Percentiles rank a stretch among this genome's conserved stretches.
phyloP scores from a whole-genome alignment of 257 asterid species.

The Rubia yunnanensis region DNA sequence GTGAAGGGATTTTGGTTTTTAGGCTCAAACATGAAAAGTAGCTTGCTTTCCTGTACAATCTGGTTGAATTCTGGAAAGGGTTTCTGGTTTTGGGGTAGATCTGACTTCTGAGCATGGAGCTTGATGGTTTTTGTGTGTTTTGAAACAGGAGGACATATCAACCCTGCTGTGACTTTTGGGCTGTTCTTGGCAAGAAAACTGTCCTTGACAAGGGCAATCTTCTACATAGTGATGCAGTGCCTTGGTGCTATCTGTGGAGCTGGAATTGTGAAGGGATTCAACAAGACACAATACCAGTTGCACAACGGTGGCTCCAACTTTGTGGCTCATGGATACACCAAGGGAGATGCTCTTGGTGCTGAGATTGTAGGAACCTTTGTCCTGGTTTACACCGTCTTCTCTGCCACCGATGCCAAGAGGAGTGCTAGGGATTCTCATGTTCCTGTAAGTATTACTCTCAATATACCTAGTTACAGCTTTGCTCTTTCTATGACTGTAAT shows the following conservation, averaged over 20 bases:
- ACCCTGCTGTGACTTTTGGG: not conserved
- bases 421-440: not conserved
- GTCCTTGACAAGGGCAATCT: slow-evolving; percentile 21
- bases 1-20: not conserved
- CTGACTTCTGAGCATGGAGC: not conserved
- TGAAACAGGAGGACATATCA: slow-evolving; percentile 20
- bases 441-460: slow-evolving; percentile 12
- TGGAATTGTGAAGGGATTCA: slow-evolving; percentile 65
- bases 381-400: not conserved
- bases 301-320: slow-evolving; percentile 61
- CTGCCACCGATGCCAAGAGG: slow-evolving; percentile 1
- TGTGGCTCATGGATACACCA: slow-evolving; percentile 17
- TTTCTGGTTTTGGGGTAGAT: not conserved
- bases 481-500: not conserved
- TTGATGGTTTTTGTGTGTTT: not conserved
- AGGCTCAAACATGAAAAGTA: not conserved
- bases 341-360: not conserved
- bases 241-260: slow-evolving; percentile 70
- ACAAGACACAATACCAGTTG: slow-evolving; percentile 31
- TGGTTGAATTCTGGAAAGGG: not conserved
- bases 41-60: not conserved
- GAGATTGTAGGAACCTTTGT: not conserved
- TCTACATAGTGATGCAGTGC: slow-evolving; percentile 63
- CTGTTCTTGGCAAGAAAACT: not conserved
- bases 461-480: not conserved